Conservation (phyloP, 139 green algal species). For the Volvox reticuliferus region DNA sequence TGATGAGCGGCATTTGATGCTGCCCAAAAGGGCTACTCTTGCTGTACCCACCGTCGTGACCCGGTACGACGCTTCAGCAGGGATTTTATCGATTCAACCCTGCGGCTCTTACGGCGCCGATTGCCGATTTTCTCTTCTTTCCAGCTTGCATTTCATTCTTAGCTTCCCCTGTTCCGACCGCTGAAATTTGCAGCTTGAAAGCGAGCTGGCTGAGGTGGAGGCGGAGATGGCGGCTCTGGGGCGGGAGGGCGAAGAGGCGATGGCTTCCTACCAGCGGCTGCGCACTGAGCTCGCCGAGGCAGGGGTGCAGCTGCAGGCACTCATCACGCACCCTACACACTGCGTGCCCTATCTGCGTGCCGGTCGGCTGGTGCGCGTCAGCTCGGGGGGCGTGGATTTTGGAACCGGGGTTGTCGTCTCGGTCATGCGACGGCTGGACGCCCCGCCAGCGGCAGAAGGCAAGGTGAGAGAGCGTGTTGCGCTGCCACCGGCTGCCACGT, state of each 20-base stretch:
- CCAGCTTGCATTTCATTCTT: no score
- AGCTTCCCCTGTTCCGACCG: not conserved
- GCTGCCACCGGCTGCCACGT: no score
- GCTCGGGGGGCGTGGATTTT: constrained; percentile 13
- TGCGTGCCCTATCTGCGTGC: constrained; percentile 86
- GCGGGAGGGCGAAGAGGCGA: constrained; percentile 42
- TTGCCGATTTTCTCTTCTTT: no score
- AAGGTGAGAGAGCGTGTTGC: not conserved
- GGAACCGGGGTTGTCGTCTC: constrained; percentile 35
- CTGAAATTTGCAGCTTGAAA: constrained; percentile 16
- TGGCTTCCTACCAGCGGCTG: constrained; percentile 32
- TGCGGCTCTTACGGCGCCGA: no score
- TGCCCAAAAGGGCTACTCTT: no score
- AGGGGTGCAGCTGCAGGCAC: constrained; percentile 44
- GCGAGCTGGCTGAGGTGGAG: constrained; percentile 43
- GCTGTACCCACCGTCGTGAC: no score
- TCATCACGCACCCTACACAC: constrained; percentile 20
- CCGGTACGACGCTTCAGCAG: no score
- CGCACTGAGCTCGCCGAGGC: not conserved
- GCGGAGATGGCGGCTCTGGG: constrained; percentile 40
- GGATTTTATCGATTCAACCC: no score
- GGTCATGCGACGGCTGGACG: constrained; percentile 13
- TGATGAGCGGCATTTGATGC: no score
- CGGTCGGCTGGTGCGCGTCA: constrained; percentile 81
- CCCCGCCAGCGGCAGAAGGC: not conserved